phyloP scores from a whole-genome alignment of 1,284 basidiomycete genomes.

The Volvariella volvacea region DNA sequence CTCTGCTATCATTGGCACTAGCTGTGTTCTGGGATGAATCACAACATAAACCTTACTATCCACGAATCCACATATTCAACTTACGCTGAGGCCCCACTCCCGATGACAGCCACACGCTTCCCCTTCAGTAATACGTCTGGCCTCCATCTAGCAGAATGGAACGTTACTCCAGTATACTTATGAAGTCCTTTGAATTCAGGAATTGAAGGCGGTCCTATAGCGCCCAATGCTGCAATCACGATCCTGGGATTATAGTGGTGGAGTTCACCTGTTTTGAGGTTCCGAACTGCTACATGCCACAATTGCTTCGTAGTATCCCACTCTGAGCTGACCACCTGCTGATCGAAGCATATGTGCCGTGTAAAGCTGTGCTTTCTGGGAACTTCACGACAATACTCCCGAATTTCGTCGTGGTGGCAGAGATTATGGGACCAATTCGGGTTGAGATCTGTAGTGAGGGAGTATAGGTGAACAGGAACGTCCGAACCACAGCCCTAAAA shows the following conservation, averaged over 20 bases:
- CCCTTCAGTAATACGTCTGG: constrained; percentile 28
- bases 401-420: constrained; percentile 24
- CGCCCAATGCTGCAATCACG: constrained; percentile 39
- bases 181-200: constrained; percentile 30
- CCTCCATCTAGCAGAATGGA: constrained; percentile 45
- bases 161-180: constrained; percentile 36
- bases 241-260: constrained; percentile 21
- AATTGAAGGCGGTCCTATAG: constrained; percentile 30
- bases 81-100: constrained; percentile 49
- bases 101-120: constrained; percentile 42
- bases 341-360: constrained; percentile 23
- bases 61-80: too few species aligned
- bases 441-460: constrained; percentile 29
- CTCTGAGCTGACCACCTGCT: constrained; percentile 26
- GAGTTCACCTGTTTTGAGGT: constrained; percentile 19
- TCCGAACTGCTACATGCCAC: constrained; percentile 27
- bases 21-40: constrained; percentile 28
- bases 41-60: too few species aligned
- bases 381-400: constrained; percentile 26
- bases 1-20: constrained; percentile 35
- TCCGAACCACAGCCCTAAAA: constrained; percentile 27
- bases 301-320: constrained; percentile 30
- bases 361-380: constrained; percentile 22
- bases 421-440: constrained; percentile 25
- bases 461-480: constrained; percentile 27